Base-by-base conservation (phyloP, 495 filamentous ascomycete genomes). In the Lepraria neglecta region DNA sequence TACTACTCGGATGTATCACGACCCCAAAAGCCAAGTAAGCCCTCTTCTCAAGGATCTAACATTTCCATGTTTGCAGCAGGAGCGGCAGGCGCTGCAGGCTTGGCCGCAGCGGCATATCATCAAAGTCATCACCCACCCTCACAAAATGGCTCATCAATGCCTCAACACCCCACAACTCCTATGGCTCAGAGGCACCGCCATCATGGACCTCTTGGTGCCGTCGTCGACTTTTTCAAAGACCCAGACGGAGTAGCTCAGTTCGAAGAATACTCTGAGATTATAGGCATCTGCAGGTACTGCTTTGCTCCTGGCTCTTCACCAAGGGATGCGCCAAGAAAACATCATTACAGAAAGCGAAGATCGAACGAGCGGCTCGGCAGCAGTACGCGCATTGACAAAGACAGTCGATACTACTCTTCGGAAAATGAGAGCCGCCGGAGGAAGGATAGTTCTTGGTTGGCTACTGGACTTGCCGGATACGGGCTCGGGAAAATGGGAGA, bases 261-360 rank as follows among this genome's bases (percentile, higher is more conserved):
- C 66, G 87, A 90, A 70, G 84, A 87, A 66, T 90, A 89, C 63
- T 87, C 86, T 3, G 85, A 90, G 67, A 76, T 80, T 54, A 87
- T 87, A 54, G 87, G 87, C 21, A 79, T 88, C 6, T 90, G 87
- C 71, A 79, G 75, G 62, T 72, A 82, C 60, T 90, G 87, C 66
- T 90, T 90, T 64, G 80, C 84, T 27, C 85, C 86, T 4, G 78
- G 80, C 6, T 80, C 82, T 3, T 77, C 73, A 31, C 77, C 80
- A n/a, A 60, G 70, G 35, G 76, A 89, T 67, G 87, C 86, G 3
- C 87, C 87, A 43, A 76, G 87, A 62, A 82, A 78, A 61, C 87
- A 90, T 67, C 73, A 85, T 62, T 82, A 84, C 68, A 61, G 72
- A 21, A 66, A 64, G 30, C 73, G 71, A 38, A 72, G 75, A 60